Base-by-base conservation (phyloP, 2,329 filamentous ascomycete species). In the Madurella mycetomatis region DNA sequence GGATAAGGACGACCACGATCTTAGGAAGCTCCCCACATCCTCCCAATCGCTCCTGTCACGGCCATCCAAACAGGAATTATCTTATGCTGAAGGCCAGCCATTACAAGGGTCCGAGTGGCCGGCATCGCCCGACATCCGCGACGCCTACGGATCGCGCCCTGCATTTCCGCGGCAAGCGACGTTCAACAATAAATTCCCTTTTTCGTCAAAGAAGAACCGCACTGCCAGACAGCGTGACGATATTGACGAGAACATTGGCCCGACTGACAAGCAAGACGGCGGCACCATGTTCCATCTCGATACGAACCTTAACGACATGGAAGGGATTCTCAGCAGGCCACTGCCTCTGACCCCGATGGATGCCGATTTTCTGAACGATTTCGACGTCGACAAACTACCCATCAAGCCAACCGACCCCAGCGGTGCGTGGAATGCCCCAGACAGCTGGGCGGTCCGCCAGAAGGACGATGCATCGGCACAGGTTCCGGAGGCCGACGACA, bases 401-500 rank as follows among this genome's bases (percentile, higher is more conserved):
- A 48, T 52, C 25, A 58, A 60, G 31, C 47, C 56, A 32, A 54
- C 62, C 3, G 62, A 55, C n/a, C 53, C 51, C 5, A 59, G 45
- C 52, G 84, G 85, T 1, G 83, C 83, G 3, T 99, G 92, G 92
- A 89, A 95, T 69, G 92, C 92, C 3, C 92, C 94, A 1, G 92
- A 97, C 69, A 96, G 92, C 68, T 99, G 94, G 94, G 91, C 89
- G 48, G 92, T 97, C 25, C 89, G 88, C 62, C 85, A 84, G 56
- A 82, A 81, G 8, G 85, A 90, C 62, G 87, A 90, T 51, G 80
- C 80, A 58, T 70, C 73, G 12, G 65, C 78, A 61, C 80, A 76
- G 62, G 73, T 68, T 4, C 73, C 77, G 1, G 87, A 90, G 53
- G 75, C 81, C 13, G 87, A 91, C 58, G 87, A 92, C 51, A 75